Conservation (phyloP, 1,139 yeast species). For the Geotrichum restrictum region DNA sequence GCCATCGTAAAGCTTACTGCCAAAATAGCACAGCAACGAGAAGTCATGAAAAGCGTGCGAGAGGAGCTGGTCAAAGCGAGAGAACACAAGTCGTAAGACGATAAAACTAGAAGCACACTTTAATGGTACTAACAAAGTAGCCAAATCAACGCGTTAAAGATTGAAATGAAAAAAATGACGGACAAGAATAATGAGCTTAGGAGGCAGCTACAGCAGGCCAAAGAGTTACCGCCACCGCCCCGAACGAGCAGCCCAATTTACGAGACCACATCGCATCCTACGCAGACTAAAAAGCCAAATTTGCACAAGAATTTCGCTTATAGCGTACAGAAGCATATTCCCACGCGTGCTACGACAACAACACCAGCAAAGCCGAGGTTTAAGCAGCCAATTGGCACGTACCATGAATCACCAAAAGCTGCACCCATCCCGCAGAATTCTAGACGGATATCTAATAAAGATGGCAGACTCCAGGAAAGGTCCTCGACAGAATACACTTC, state of each 20-base stretch:
- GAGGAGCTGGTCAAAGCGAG: conserved; percentile 20
- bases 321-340: conserved; percentile 13
- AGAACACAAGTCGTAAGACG: conserved; percentile 19
- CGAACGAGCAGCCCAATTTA: neutral
- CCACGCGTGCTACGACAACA: neutral
- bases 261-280: neutral
- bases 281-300: neutral
- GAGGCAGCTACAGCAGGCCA: conserved; percentile 1
- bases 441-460: neutral
- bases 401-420: too few species aligned
- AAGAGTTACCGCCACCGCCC: conserved; percentile 1
- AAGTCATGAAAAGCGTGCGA: conserved; percentile 21
- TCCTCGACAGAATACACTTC: neutral
- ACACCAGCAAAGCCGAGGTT: neutral
- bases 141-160: conserved; percentile 7
- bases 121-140: neutral
- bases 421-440: too few species aligned
- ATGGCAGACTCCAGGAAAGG: neutral
- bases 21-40: conserved; percentile 20
- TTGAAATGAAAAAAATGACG: neutral
- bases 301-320: conserved; percentile 9
- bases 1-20: conserved; percentile 16
- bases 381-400: neutral
- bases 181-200: conserved; percentile 1
- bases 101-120: neutral